Conservation (phyloP, 192 early-diverging fungal genomes). For the Radiomyces spectabilis region DNA sequence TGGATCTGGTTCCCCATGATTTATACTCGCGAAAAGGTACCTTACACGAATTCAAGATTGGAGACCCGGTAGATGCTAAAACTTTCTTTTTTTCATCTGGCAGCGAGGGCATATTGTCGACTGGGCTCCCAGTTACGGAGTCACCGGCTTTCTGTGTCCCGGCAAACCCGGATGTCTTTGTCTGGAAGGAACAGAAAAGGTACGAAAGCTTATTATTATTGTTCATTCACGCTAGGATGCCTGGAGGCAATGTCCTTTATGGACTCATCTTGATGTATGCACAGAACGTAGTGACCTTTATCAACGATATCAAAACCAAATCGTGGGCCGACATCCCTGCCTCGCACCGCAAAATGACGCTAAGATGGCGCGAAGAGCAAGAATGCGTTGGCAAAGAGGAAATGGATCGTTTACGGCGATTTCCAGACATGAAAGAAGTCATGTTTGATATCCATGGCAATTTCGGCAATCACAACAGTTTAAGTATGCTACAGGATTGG, state of each 20-base stretch:
- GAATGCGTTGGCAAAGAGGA: not conserved
- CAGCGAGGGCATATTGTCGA: slow-evolving; percentile 17
- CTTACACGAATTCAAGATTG: not conserved
- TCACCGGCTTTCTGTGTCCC: slow-evolving; percentile 13
- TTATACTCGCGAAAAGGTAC: slow-evolving; percentile 18
- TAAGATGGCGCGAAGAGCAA: slow-evolving; percentile 3
- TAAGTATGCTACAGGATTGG: slow-evolving; percentile 10
- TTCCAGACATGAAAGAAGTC: slow-evolving; percentile 12
- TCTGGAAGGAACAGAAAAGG: slow-evolving; percentile 18
- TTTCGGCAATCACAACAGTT: slow-evolving; percentile 11
- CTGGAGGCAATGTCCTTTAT: too few species aligned
- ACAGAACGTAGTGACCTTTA: slow-evolving; percentile 3
- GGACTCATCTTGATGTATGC: not conserved
- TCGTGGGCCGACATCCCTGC: slow-evolving; percentile 20
- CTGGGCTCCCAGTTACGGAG: slow-evolving; percentile 14
- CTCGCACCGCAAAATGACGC: slow-evolving; percentile 10
- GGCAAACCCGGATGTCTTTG: slow-evolving; percentile 15
- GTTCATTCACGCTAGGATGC: too few species aligned
- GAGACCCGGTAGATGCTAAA: not conserved
- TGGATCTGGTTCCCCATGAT: slow-evolving; percentile 27
- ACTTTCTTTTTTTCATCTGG: not conserved
- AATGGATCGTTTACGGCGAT: not conserved
- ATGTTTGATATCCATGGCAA: slow-evolving; percentile 14
- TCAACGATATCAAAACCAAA: slow-evolving; percentile 19
- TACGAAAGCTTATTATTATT: not conserved